Evolutionary conservation across 2,329 filamentous ascomycete genomes (phyloP).

Genomic region (Allantophomopsis lycopodina): DNA sequence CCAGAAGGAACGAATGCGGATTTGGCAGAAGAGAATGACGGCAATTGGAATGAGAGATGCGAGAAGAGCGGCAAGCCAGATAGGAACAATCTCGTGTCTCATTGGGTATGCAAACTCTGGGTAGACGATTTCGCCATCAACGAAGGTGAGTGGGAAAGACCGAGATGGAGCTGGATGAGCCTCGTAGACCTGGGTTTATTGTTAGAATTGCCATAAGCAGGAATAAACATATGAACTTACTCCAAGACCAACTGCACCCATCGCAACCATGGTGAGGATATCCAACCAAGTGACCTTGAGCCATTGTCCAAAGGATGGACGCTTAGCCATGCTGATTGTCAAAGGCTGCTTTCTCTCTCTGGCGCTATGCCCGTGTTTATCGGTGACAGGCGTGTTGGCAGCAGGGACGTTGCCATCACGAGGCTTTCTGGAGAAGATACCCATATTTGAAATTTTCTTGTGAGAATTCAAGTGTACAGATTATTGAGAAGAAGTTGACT

Average conservation of each 20-base stretch:
- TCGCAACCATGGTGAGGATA: slow-evolving; percentile 49
- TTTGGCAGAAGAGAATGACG: slow-evolving; percentile 27
- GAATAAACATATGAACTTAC: slow-evolving; percentile 25
- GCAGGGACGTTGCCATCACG: slow-evolving; percentile 4
- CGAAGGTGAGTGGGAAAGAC: slow-evolving; percentile 56
- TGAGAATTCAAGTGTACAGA: too few relatives aligned
- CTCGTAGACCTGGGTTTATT: slow-evolving; percentile 36
- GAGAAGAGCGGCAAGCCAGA: slow-evolving; percentile 55
- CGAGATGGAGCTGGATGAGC: slow-evolving; percentile 51
- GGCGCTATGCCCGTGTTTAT: slow-evolving; percentile 5
- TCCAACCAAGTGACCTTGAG: slow-evolving; percentile 54
- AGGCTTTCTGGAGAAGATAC: slow-evolving; percentile 8
- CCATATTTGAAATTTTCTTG: slow-evolving; percentile 8
- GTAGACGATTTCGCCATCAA: slow-evolving; percentile 53
- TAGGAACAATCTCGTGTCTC: slow-evolving; percentile 57
- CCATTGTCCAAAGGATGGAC: slow-evolving; percentile 56
- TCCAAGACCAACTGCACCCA: slow-evolving; percentile 54
- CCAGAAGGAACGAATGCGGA: slow-evolving; percentile 56
- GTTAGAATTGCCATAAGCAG: slow-evolving; percentile 1
- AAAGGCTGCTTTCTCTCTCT: slow-evolving; percentile 7
- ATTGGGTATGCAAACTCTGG: slow-evolving; percentile 60
- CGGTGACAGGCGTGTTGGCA: background rate
- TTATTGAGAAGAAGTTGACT: too few relatives aligned
- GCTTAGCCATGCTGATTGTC: slow-evolving; percentile 26
- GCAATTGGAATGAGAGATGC: slow-evolving; percentile 50